Conservation (phyloP, 805 yeast genomes). For the Myxozyma monticola region DNA sequence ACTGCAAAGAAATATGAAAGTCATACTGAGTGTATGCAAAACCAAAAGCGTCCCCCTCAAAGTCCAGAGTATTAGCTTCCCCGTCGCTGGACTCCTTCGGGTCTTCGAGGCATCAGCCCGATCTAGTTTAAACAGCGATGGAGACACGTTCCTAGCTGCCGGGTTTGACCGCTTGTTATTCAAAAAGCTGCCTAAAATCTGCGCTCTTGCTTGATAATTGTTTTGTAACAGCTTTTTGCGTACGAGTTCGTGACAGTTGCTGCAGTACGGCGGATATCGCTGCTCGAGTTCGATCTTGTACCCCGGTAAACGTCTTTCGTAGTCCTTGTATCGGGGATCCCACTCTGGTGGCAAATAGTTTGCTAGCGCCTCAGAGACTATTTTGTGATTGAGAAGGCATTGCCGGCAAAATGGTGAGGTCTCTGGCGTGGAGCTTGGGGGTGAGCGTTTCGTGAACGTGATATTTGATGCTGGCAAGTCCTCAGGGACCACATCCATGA, state of each 20-base stretch:
- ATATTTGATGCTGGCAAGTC: neutral
- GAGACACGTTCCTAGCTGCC: neutral
- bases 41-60: conserved; percentile 8
- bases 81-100: too few species aligned
- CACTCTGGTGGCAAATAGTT: conserved; percentile 18
- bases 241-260: conserved; percentile 6
- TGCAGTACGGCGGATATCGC: conserved; percentile 26
- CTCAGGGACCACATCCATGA: conserved; percentile 19
- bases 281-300: conserved; percentile 22
- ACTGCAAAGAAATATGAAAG: conserved; percentile 6
- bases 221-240: conserved; percentile 3
- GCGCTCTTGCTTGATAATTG: conserved; percentile 20
- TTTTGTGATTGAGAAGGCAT: conserved; percentile 18
- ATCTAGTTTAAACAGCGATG: too few species aligned
- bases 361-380: conserved; percentile 23
- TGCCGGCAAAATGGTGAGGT: conserved; percentile 22
- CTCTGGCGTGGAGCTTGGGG: neutral
- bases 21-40: conserved; percentile 1
- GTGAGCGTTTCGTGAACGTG: neutral
- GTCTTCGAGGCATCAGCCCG: too few species aligned
- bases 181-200: conserved; percentile 15
- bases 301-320: conserved; percentile 1
- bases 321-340: conserved; percentile 8
- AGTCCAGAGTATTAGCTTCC: conserved; percentile 15
- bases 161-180: conserved; percentile 4